A percentile compares a stretch with the other conserved stretches of the same genome.
phyloP scores from a whole-genome alignment of 2,329 filamentous ascomycete species.

The Cladophialophora carrionii region DNA sequence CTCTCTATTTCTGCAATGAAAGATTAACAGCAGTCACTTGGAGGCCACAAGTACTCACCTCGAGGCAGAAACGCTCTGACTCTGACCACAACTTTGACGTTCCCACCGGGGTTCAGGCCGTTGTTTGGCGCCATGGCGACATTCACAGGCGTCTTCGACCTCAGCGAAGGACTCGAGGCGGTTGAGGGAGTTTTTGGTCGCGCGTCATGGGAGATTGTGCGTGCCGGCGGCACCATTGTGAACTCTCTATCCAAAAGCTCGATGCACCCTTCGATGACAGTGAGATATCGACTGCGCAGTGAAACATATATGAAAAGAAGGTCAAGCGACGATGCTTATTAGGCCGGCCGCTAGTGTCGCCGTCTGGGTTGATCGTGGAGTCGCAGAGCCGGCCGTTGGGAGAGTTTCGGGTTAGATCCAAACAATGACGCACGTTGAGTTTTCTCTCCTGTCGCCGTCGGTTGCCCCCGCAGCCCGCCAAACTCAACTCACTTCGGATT shows the following conservation, averaged over 20 bases:
- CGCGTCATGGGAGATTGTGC: constrained; percentile 28
- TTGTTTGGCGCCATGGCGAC: constrained; percentile 51
- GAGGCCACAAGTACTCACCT: constrained; percentile 56
- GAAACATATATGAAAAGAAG: constrained; percentile 34
- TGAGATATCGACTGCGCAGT: constrained; percentile 30
- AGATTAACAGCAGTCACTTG: not conserved
- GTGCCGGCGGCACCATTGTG: constrained; percentile 34
- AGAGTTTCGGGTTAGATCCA: constrained; percentile 32
- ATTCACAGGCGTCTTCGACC: constrained; percentile 70
- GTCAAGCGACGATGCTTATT: constrained; percentile 3
- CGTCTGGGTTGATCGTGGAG: constrained; percentile 6
- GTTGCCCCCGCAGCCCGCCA: constrained; percentile 4
- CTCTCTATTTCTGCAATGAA: constrained; percentile 74
- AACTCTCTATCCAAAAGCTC: constrained; percentile 26
- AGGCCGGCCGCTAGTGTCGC: constrained; percentile 5
- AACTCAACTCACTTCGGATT: not conserved
- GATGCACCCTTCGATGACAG: constrained; percentile 31
- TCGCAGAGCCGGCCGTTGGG: not conserved
- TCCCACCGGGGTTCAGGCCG: constrained; percentile 65
- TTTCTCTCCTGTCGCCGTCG: not conserved
- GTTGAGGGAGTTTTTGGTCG: constrained; percentile 55
- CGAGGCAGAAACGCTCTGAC: constrained; percentile 77
- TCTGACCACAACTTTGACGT: constrained; percentile 80
- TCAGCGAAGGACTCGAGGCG: constrained; percentile 77
- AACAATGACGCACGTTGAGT: constrained; percentile 34